Conservation (phyloP, 1,284 basidiomycete species). For the Cryptococcus jaspeensis region DNA sequence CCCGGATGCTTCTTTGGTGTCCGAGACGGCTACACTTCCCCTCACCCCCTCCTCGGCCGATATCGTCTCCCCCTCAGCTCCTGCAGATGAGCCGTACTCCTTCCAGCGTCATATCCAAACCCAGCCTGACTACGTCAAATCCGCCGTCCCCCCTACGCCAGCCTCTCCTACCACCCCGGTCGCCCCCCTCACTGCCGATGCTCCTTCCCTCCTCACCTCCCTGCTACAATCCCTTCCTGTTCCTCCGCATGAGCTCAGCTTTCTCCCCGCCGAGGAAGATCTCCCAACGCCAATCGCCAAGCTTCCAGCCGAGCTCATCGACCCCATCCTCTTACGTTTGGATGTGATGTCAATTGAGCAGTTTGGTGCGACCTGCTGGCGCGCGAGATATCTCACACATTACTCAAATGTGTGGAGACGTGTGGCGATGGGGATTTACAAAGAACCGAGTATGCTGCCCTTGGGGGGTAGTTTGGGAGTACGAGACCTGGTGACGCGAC, state of each 20-base stretch:
- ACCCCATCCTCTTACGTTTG: constrained; percentile 59
- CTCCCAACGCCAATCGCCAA: constrained; percentile 59
- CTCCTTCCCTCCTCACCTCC: constrained; percentile 17
- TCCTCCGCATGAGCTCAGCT: constrained; percentile 52
- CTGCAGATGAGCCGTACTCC: constrained; percentile 36
- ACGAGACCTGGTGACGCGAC: constrained; percentile 56
- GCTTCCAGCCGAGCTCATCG: constrained; percentile 73
- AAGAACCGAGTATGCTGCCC: constrained; percentile 57
- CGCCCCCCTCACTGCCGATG: constrained; percentile 1
- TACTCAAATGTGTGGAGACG: constrained; percentile 65
- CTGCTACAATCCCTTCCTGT: constrained; percentile 17
- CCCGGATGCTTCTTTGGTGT: background rate
- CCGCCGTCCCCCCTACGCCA: background rate
- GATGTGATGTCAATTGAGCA: constrained; percentile 70
- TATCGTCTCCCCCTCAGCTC: constrained; percentile 35
- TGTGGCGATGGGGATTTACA: constrained; percentile 61
- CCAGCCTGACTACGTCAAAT: constrained; percentile 42
- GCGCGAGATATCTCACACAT: constrained; percentile 67
- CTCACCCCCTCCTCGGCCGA: constrained; percentile 32
- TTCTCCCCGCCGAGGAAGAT: constrained; percentile 67
- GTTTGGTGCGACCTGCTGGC: constrained; percentile 69
- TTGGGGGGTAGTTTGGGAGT: constrained; percentile 4
- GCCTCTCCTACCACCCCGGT: background rate
- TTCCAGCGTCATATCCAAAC: constrained; percentile 48
- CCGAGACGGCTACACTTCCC: constrained; percentile 1